Evolutionary conservation across 352 stramenopile genomes (phyloP), one percentile per base, ranked within the genome.

Genomic region (Pythium rishiriense): DNA sequence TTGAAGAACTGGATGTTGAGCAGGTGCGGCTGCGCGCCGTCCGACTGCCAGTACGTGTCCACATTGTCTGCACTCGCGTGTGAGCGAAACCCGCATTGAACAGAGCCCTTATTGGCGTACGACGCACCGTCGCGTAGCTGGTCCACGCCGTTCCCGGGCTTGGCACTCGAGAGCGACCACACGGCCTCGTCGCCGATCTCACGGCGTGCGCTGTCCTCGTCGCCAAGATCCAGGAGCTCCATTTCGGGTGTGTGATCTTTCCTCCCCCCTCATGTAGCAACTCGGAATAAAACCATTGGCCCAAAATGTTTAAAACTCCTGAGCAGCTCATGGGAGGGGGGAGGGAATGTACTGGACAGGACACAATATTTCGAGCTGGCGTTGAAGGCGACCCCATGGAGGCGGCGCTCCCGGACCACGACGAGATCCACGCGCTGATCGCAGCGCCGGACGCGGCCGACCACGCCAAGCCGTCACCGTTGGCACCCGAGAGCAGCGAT

Each of bases 31-130:
- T 99, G 96, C 19, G 83, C 72, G 39, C 88, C 88, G 62, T 96
- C 88, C 59, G 87, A 98, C 73, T 99, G 97, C 97, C 97, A 99
- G 71, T 99, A 99, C 7, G 97, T 99, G 66, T 99, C 95, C 35
- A 96, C 75, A 64, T 87, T 98, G 61, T 98, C 89, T 95, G 17
- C 22, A 0, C 17, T 6, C n/a, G n/a, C n/a, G n/a, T n/a, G n/a
- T n/a, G n/a, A n/a, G n/a, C n/a, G n/a, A n/a, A n/a, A n/a, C n/a
- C n/a, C n/a, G n/a, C n/a, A n/a, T n/a, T n/a, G n/a, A n/a, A n/a
- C n/a, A n/a, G n/a, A n/a, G n/a, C n/a, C n/a, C n/a, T n/a, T n/a
- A n/a, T n/a, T n/a, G n/a, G n/a, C n/a, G n/a, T n/a, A n/a, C n/a
- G n/a, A 74, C 79, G 47, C 62, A 95, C 87, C 85, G 68, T 99